phyloP scores from a whole-genome alignment of 768 basidiomycete genomes.

The Cyclocybe cylindracea region DNA sequence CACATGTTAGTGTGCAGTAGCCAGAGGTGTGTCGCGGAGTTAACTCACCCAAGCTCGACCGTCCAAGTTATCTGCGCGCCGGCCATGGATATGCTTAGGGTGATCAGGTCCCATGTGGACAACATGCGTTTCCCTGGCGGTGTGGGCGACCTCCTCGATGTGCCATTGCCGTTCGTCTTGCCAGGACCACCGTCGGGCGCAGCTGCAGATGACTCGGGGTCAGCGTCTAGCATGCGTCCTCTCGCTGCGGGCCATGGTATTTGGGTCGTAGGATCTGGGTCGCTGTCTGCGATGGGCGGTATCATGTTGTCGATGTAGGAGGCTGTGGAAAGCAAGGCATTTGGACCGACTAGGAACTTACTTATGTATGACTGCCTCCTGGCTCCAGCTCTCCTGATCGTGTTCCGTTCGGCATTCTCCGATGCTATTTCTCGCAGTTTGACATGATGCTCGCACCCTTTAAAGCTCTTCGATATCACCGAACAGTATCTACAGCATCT shows the following conservation, averaged over 20 bases:
- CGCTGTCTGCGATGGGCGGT: conserved; percentile 59
- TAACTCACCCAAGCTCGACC: conserved; percentile 83
- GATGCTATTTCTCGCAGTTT: neutral
- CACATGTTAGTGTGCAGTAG: conserved; percentile 12
- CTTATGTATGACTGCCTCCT: conserved; percentile 5
- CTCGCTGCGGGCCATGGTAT: conserved; percentile 69
- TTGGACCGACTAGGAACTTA: conserved; percentile 8
- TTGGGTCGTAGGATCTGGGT: conserved; percentile 76
- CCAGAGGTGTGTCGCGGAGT: neutral
- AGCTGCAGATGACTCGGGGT: conserved; percentile 26
- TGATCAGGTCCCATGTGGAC: conserved; percentile 74
- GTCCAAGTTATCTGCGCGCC: conserved; percentile 97
- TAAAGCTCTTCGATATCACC: neutral
- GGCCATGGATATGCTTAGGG: conserved; percentile 88
- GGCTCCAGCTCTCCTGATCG: conserved; percentile 14
- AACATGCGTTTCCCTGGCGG: conserved; percentile 36
- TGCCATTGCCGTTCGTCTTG: neutral
- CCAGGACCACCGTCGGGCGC: conserved; percentile 13
- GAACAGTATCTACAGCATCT: conserved; percentile 8
- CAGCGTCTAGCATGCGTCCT: conserved; percentile 23
- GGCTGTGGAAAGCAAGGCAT: conserved; percentile 18
- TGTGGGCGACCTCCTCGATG: conserved; percentile 16
- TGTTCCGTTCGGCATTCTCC: conserved; percentile 19
- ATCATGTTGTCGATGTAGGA: conserved; percentile 45
- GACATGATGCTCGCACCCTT: too few species aligned